A percentile compares a stretch with the other conserved stretches of the same genome.
phyloP scores from a whole-genome alignment of 768 basidiomycete genomes.

The Collybia sp. region DNA sequence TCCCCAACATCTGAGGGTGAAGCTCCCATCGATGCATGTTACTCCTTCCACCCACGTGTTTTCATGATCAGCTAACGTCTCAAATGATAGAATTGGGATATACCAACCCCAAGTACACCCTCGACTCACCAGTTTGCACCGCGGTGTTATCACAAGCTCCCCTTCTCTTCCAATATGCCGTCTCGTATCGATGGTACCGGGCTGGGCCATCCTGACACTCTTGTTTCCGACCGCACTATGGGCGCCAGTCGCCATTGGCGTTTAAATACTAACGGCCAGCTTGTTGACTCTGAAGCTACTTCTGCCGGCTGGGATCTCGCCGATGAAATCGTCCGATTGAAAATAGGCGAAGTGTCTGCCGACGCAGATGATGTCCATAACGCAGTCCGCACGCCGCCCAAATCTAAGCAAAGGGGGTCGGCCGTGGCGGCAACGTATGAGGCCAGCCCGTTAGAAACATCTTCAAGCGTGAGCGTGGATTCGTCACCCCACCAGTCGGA shows the following conservation, averaged over 20 bases:
- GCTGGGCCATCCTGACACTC: not conserved
- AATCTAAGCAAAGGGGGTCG: slow-evolving; percentile 50
- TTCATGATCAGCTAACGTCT: slow-evolving; percentile 19
- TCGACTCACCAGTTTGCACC: slow-evolving; percentile 26
- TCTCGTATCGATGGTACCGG: slow-evolving; percentile 28
- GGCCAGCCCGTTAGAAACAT: slow-evolving; percentile 68
- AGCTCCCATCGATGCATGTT: slow-evolving; percentile 40
- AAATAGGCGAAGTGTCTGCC: slow-evolving; percentile 50
- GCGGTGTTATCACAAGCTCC: slow-evolving; percentile 12
- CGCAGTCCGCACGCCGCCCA: slow-evolving; percentile 65
- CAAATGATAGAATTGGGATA: slow-evolving; percentile 40
- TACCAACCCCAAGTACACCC: slow-evolving; percentile 29
- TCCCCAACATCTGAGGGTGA: slow-evolving; percentile 35
- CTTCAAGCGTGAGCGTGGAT: slow-evolving; percentile 65
- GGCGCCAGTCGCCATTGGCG: slow-evolving; percentile 53
- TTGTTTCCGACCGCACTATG: slow-evolving; percentile 32
- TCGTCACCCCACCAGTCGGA: slow-evolving; percentile 71
- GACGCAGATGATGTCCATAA: slow-evolving; percentile 47
- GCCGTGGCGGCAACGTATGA: slow-evolving; percentile 56
- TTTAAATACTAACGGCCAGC: slow-evolving; percentile 57
- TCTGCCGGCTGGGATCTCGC: slow-evolving; percentile 66
- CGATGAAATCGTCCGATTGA: slow-evolving; percentile 69
- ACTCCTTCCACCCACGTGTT: slow-evolving; percentile 26
- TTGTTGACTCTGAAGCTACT: slow-evolving; percentile 50
- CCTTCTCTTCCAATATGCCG: slow-evolving; percentile 30